Conservation (phyloP, 345 rosid species). For the Rhodamnia argentea region DNA sequence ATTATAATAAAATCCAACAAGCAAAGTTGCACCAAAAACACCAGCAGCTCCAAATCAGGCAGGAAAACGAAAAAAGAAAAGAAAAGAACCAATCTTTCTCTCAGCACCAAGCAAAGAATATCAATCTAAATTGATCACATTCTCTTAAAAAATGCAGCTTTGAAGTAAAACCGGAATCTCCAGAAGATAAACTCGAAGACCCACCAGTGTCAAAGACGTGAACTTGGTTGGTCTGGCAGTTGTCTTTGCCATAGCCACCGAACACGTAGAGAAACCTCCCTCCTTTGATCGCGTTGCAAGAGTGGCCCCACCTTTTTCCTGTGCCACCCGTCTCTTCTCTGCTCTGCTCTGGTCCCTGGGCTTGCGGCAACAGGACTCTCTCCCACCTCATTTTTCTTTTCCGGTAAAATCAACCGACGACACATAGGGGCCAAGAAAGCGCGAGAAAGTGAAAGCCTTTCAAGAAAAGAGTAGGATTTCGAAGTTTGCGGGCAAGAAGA, state of each 20-base stretch:
- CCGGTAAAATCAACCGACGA: background rate
- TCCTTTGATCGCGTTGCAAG: conserved; percentile 82
- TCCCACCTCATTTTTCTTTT: conserved; percentile 61
- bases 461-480: background rate
- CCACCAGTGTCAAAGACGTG: conserved; percentile 84
- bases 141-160: background rate
- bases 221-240: conserved; percentile 89
- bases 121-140: background rate
- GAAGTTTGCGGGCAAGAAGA: background rate
- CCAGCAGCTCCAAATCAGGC: background rate
- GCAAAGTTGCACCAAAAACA: background rate
- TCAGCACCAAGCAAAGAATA: background rate
- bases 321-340: conserved; percentile 31
- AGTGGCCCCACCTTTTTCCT: conserved; percentile 95
- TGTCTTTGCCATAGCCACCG: conserved; percentile 82
- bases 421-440: background rate
- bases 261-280: conserved; percentile 80
- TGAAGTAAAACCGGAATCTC: background rate
- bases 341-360: conserved; percentile 19
- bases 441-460: background rate
- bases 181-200: conserved; percentile 5
- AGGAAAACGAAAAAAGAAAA: background rate
- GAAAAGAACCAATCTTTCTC: background rate
- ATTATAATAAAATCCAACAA: too few species aligned
- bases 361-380: conserved; percentile 20